phyloP scores from a whole-genome alignment of 257 asterid genomes.

The Solanum lignicaule region DNA sequence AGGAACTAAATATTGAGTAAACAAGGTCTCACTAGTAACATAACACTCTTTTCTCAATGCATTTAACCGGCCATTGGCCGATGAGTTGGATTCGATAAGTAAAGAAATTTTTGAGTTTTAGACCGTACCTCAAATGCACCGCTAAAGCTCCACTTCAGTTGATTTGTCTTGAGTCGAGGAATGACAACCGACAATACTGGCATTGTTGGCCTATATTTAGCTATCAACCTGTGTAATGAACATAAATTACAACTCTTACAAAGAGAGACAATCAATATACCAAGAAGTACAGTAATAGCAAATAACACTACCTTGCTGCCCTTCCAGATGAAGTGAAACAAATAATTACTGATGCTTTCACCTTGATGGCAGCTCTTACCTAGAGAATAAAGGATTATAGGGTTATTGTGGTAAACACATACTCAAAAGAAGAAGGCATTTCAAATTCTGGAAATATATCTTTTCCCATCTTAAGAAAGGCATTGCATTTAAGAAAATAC shows the following conservation, averaged over 20 bases:
- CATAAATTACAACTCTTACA: not conserved
- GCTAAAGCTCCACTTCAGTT: slow-evolving; percentile 73
- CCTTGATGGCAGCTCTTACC: slow-evolving; percentile 96
- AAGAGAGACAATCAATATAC: not conserved
- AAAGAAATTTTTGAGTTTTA: not conserved
- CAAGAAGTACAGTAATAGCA: not conserved
- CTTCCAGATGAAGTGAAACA: slow-evolving; percentile 92
- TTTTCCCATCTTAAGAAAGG: not conserved
- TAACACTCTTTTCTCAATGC: not conserved
- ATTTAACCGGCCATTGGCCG: not conserved
- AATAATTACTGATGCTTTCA: slow-evolving; percentile 86
- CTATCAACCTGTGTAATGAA: slow-evolving; percentile 49
- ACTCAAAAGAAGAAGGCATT: not conserved
- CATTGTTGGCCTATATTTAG: slow-evolving; percentile 94
- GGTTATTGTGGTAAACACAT: not conserved
- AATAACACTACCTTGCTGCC: slow-evolving; percentile 60
- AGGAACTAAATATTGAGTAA: not conserved
- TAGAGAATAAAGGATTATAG: slow-evolving; percentile 4
- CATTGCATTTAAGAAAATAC: slow-evolving; percentile 16
- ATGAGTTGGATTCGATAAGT: not conserved
- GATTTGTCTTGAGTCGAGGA: slow-evolving; percentile 91
- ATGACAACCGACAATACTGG: slow-evolving; percentile 86
- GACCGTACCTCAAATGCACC: slow-evolving; percentile 84
- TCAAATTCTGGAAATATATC: not conserved
- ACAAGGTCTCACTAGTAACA: not conserved